Base-by-base conservation (phyloP, 345 rosid genomes). In the Sonneratia caseolaris region DNA sequence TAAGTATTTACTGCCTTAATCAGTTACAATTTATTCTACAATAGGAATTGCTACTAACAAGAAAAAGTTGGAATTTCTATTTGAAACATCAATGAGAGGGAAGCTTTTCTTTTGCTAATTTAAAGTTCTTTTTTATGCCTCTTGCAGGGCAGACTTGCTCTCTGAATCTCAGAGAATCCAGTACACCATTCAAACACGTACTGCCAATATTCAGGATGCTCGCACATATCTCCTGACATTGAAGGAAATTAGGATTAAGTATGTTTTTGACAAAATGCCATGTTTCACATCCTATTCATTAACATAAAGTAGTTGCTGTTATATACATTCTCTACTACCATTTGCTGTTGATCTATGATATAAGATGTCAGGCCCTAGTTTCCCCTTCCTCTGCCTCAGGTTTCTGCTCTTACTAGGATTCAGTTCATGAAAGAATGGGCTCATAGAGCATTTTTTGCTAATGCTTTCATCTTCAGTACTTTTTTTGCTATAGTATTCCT, bases 121-220 rank as follows among this genome's bases (percentile, higher is more conserved):
- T 40, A 8, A 40, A 40, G 43, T 47, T 13, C 51, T 13, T 47
- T 38, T 27, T n/a, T 68, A 68, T 74, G 53, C n/a, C 71, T 76
- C 73, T 40, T 83, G 79, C 91, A 96, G 99, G 96, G 95, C 97
- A 47, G 89, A 67, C 71, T 82, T 91, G 84, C 84, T 84, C 71
- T 87, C 99, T 4, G 98, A 92, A 77, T 91, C 99, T 13, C 85
- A 96, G 74, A 82, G 91, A 68, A 92, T 96, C 75, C 71, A 87
- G 49, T 78, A 73, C 69, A 83, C 94, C 36, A 92, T 96, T 61
- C 80, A 89, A 66, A 73, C 81, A 16, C 84, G 80, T 82, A 92
- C 97, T 21, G 75, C 75, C 57, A 92, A 84, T 40, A 89, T 92
- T 80, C 89, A 84, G 42, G 99, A 96, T 86, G 99, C 91, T 72